Conservation (phyloP, 75 land plant genomes). For the Pseudotsuga menziesii region DNA sequence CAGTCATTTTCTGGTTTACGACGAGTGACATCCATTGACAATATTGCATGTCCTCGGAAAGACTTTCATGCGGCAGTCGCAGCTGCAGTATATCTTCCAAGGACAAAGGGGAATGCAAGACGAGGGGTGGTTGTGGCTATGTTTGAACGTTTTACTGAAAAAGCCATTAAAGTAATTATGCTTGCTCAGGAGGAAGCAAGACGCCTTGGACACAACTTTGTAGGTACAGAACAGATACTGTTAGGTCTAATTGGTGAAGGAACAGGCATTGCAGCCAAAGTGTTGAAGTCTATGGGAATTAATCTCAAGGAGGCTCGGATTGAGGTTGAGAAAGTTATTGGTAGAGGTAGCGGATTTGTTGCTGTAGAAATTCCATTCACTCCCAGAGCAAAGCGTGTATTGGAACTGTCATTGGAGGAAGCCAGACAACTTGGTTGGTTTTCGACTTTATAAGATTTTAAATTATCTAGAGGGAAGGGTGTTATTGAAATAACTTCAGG, state of each 20-base stretch:
- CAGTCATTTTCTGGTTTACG: constrained; percentile 9
- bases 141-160: constrained; percentile 55
- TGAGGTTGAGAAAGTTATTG: constrained; percentile 60
- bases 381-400: constrained; percentile 47
- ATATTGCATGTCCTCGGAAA: not conserved
- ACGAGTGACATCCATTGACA: constrained; percentile 1
- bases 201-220: constrained; percentile 47
- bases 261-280: constrained; percentile 57
- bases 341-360: constrained; percentile 50
- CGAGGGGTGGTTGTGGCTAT: constrained; percentile 37
- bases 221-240: constrained; percentile 52
- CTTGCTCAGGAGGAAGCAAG: constrained; percentile 52
- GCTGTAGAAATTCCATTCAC: constrained; percentile 57
- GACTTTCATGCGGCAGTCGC: constrained; percentile 12
- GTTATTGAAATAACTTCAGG: not conserved
- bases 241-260: constrained; percentile 58
- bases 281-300: constrained; percentile 50
- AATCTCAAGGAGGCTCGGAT: constrained; percentile 50
- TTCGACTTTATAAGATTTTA: not conserved
- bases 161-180: constrained; percentile 57
- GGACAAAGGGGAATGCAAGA: constrained; percentile 10
- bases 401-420: constrained; percentile 46
- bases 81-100: constrained; percentile 2
- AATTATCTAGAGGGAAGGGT: not conserved
- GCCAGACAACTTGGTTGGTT: constrained; percentile 43